Base-by-base conservation (phyloP, 2,329 filamentous ascomycete species). In the Epichloe brachyelytri region DNA sequence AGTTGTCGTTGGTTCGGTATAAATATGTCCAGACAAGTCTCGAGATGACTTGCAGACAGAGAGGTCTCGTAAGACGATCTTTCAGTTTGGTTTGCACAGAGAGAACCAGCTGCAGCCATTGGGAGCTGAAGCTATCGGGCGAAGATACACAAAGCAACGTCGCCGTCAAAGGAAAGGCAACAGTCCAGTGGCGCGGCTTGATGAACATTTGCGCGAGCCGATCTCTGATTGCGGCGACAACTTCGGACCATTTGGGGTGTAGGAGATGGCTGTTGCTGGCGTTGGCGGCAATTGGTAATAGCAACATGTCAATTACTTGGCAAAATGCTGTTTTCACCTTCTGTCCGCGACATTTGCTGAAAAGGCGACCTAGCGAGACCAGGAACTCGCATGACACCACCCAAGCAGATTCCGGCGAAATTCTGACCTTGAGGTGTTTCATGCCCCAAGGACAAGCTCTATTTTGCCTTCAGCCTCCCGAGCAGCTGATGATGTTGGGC, bases 311-410 rank as follows among this genome's bases (percentile, higher is more conserved):
- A 49, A 98, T 78, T 20, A 95, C 83, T 61, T 95, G 86, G 63
- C 93, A 97, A 63, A 96, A 98, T 0, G 90, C 88, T 58, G 91
- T 86, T 66, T 98, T 98, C 61, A 97, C 83, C 54, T 82, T 83
- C 57, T 88, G 87, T 0, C 93, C 93, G 61, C 96, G 91, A 4
- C 88, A 86, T 58, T 82, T 84, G 50, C 82, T 79, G 65, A 96
- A 97, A 17, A 95, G 77, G 48, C 82, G 85, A 6, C 87, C 89
- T 33, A 98, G 71, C 0, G 83, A 80, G 47, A 85, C 79, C 70
- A 98, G 80, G 59, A 95, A 95, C 52, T 94, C 86, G 68, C 91
- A 97, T 1, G 89, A 88, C 56, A 84, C 84, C 49, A 86, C 80
- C 87, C 91, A 96, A 1, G 80, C 77, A 44, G 85, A 82, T 57